Conservation (phyloP, 768 basidiomycete genomes). For the Suillus alpinus region DNA sequence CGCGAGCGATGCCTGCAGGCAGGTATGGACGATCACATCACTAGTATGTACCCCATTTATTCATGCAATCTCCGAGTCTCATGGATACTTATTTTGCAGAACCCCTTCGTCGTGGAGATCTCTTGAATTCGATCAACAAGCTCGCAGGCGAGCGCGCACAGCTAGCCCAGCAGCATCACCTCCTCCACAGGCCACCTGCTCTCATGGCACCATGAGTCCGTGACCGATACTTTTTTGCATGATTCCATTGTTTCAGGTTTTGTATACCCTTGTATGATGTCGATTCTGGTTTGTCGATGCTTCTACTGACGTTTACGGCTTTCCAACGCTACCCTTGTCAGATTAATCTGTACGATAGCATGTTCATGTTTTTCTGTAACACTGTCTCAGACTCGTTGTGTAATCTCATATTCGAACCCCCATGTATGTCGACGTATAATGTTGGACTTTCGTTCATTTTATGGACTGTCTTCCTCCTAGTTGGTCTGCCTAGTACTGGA, state of each 20-base stretch:
- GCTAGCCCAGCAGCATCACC: conserved; percentile 27
- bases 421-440: background rate
- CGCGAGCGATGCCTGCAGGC: conserved; percentile 72
- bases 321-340: conserved; percentile 2
- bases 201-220: conserved; percentile 21
- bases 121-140: conserved; percentile 79
- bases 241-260: background rate
- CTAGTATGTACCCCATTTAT: conserved; percentile 51
- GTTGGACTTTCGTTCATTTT: background rate
- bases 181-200: conserved; percentile 31
- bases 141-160: conserved; percentile 65
- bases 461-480: background rate
- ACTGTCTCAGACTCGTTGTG: background rate
- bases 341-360: conserved; percentile 6
- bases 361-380: background rate
- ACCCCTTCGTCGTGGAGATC: conserved; percentile 74
- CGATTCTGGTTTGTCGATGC: background rate
- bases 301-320: conserved; percentile 3
- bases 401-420: background rate
- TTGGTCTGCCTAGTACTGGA: background rate
- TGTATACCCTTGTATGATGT: conserved; percentile 4
- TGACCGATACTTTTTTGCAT: conserved; percentile 2
- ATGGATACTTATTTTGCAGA: conserved; percentile 40
- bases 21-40: conserved; percentile 84
- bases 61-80: background rate